Evolutionary conservation across 2,329 filamentous ascomycete genomes (phyloP).

Genomic region (Fusarium musae): DNA sequence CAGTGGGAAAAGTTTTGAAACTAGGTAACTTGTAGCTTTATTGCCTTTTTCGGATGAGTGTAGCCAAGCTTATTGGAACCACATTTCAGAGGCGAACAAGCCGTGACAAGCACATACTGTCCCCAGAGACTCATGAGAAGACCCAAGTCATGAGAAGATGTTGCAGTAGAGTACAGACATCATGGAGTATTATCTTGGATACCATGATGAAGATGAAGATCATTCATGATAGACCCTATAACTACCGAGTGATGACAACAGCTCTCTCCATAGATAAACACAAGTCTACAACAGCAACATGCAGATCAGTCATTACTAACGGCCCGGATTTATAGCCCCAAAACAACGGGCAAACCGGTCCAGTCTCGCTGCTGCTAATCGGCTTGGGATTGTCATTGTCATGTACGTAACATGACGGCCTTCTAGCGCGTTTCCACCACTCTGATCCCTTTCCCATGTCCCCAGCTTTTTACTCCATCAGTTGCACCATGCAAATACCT

Average conservation of each 20-base stretch:
- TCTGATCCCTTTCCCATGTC: background rate
- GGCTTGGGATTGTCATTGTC: background rate
- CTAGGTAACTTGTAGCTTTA: conserved; percentile 23
- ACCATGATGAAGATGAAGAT: conserved; percentile 26
- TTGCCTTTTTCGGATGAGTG: conserved; percentile 22
- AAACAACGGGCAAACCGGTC: conserved; percentile 30
- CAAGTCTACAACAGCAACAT: background rate
- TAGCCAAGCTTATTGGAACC: conserved; percentile 21
- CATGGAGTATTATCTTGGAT: background rate
- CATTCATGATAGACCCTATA: conserved; percentile 8
- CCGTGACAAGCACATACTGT: too few species aligned
- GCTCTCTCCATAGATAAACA: background rate
- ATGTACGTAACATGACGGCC: conserved; percentile 41
- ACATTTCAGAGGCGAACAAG: conserved; percentile 19
- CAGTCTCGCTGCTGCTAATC: background rate
- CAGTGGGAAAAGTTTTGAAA: conserved; percentile 9
- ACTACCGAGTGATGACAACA: background rate
- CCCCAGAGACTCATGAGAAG: background rate
- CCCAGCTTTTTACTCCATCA: conserved; percentile 33
- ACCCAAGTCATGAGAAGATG: background rate
- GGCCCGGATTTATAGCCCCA: conserved; percentile 33
- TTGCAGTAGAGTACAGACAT: background rate
- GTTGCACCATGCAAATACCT: conserved; percentile 29
- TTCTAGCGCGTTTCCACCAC: conserved; percentile 29
- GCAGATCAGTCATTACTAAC: conserved; percentile 22